Base-by-base conservation (phyloP, 164 flowering plant species). In the Brasenia schreberi region DNA sequence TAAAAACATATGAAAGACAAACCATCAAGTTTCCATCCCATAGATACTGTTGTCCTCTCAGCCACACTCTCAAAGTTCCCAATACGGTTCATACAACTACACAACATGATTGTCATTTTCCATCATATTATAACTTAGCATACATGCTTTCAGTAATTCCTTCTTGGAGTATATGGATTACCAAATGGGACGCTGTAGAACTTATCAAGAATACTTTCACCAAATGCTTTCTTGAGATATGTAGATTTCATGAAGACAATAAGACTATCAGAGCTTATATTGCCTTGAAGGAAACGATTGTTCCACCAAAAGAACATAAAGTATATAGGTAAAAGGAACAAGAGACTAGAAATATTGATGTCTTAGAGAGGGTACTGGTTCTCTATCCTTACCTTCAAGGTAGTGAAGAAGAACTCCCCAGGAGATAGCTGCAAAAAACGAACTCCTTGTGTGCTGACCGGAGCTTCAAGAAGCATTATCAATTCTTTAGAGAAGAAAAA, bases 361-460 rank as follows among this genome's bases (percentile, higher is more conserved):
- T 49, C 10, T 49, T 49, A 14, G 56, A 14, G 10, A 9, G 16
- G 16, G 16, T 9, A 9, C 4, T 49, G 56, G 56, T 9, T 14
- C 1, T 49, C 7, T 66, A 44, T 19, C 61, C 42, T 68, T 65
- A 91, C 99, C 97, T 94, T 94, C 67, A 94, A 74, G 66, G 97
- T 86, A 19, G 99, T 94, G 73, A 94, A 94, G 86, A 94, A 94
- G 72, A 94, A 94, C 72, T 94, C 99, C 62, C 99, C 99, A 33
- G 99, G 99, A 70, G 86, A 97, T 62, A 90, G 82, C 70, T 94
- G 99, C 58, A 91, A 79, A 74, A 94, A 91, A 16, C 95, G 78
- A 69, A 91, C 99, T 67, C 97, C 99, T 68, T 89, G 39, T 18
- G 77, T 49, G 68, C 75, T 80, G 44, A 83, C 87, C 19, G 87